Conservation (phyloP, 1,284 basidiomycete genomes). For the Cryptococcus jaspeensis region DNA sequence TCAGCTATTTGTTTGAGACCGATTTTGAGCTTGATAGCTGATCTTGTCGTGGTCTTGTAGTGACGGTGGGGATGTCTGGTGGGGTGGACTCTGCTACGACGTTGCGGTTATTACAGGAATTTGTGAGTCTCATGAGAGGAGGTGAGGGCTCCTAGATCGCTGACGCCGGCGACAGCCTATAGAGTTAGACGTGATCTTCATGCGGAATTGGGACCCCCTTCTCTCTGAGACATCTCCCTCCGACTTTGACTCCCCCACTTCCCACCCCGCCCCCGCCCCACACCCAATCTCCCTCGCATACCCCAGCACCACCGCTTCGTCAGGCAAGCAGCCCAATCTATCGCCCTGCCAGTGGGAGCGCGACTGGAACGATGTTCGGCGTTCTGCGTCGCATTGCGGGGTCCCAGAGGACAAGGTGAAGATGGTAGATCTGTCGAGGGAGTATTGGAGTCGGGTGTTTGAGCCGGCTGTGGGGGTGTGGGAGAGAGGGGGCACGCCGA, state of each 20-base stretch:
- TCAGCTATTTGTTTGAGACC: constrained; percentile 26
- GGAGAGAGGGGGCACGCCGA: constrained; percentile 78
- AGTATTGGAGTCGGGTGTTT: constrained; percentile 88
- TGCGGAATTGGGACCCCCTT: constrained; percentile 83
- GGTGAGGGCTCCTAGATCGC: background rate
- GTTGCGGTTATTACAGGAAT: constrained; percentile 67
- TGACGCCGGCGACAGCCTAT: constrained; percentile 58
- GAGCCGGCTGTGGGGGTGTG: constrained; percentile 74
- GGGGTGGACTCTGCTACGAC: constrained; percentile 92
- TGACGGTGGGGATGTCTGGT: constrained; percentile 90
- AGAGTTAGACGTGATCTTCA: constrained; percentile 82
- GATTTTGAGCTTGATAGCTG: background rate
- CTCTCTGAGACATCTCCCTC: constrained; percentile 35
- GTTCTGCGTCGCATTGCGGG: constrained; percentile 67
- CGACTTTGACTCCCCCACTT: background rate
- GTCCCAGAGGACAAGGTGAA: constrained; percentile 61
- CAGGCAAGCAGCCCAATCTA: constrained; percentile 61
- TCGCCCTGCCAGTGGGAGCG: constrained; percentile 91
- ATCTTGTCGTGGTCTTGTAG: constrained; percentile 49
- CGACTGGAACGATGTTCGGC: constrained; percentile 87
- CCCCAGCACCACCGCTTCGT: constrained; percentile 41
- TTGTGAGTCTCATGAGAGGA: constrained; percentile 54
- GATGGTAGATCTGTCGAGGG: constrained; percentile 71
- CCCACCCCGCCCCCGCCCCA: background rate
- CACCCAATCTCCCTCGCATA: constrained; percentile 45